Evolutionary conservation across 805 yeast genomes (phyloP).

Genomic region (Myxozyma kluyveri): DNA sequence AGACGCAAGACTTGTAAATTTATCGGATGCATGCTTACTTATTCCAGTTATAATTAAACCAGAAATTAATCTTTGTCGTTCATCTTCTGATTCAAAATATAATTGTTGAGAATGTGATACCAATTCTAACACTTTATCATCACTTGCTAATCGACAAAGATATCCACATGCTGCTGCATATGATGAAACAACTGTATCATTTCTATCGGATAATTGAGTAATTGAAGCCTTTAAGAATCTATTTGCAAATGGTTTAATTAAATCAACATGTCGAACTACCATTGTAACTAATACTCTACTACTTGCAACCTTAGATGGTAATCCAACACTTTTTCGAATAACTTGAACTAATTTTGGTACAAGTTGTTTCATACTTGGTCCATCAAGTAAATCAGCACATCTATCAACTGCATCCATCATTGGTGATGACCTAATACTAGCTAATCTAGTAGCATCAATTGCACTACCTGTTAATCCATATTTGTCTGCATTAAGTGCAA

Average conservation of each 20-base stretch:
- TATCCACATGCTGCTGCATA: slow-evolving; percentile 82
- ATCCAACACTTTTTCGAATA: slow-evolving; percentile 70
- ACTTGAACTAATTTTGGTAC: slow-evolving; percentile 53
- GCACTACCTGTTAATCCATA: slow-evolving; percentile 69
- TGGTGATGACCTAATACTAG: slow-evolving; percentile 76
- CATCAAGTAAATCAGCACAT: slow-evolving; percentile 58
- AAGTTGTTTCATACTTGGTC: slow-evolving; percentile 48
- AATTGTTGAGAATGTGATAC: slow-evolving; percentile 49
- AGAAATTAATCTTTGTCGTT: slow-evolving; percentile 46
- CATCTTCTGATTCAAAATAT: slow-evolving; percentile 58
- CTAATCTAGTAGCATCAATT: slow-evolving; percentile 73
- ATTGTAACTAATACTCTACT: slow-evolving; percentile 67
- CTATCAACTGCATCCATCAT: slow-evolving; percentile 82
- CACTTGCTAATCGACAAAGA: slow-evolving; percentile 59
- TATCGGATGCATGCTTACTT: slow-evolving; percentile 64
- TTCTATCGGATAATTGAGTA: slow-evolving; percentile 63
- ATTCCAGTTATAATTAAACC: slow-evolving; percentile 48
- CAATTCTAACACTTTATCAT: slow-evolving; percentile 53
- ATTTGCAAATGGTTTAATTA: slow-evolving; percentile 55
- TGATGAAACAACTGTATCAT: slow-evolving; percentile 67
- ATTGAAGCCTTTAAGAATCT: slow-evolving; percentile 57
- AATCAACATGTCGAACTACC: slow-evolving; percentile 53
- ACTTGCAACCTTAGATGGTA: slow-evolving; percentile 88
- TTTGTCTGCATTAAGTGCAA: slow-evolving; percentile 84
- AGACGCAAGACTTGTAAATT: slow-evolving; percentile 58